Conservation (phyloP, 495 filamentous ascomycete species). For the Penicillium paradoxum region DNA sequence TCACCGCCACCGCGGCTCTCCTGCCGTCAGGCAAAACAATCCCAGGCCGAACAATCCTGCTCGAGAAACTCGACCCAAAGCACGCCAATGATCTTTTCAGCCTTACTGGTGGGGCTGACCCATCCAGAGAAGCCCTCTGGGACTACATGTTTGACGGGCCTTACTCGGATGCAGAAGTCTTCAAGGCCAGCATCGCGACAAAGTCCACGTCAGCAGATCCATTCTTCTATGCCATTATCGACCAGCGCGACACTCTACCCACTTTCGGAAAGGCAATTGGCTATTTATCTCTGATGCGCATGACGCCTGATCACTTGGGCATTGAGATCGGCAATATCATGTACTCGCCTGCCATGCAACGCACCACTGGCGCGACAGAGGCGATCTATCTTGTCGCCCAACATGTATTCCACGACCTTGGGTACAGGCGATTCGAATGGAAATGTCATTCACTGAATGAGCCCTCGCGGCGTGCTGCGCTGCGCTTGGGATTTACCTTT, state of each 20-base stretch:
- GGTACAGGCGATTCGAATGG: conserved; percentile 54
- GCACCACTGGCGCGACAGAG: conserved; percentile 48
- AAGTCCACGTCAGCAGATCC: conserved; percentile 29
- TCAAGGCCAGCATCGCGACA: conserved; percentile 24
- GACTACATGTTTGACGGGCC: conserved; percentile 44
- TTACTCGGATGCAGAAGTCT: conserved; percentile 25
- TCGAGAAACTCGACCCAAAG: conserved; percentile 31
- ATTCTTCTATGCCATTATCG: conserved; percentile 42
- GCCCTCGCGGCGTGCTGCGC: conserved; percentile 43
- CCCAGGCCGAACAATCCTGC: conserved; percentile 32
- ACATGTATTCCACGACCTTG: conserved; percentile 45
- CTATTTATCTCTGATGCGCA: conserved; percentile 39
- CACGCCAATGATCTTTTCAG: conserved; percentile 40
- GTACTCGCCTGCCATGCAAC: conserved; percentile 41
- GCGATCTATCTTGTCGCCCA: conserved; percentile 44
- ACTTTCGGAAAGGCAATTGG: conserved; percentile 31
- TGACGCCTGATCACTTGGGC: conserved; percentile 32
- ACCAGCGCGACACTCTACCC: conserved; percentile 10
- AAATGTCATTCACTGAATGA: conserved; percentile 51
- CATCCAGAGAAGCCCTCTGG: conserved; percentile 34
- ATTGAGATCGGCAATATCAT: conserved; percentile 50
- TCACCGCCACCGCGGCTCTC: conserved; percentile 18
- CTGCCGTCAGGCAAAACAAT: conserved; percentile 15
- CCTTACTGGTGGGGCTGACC: conserved; percentile 30
- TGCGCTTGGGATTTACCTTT: conserved; percentile 46